phyloP scores from a whole-genome alignment of 2,329 filamentous ascomycete genomes.

The Fusarium praegraminearum region DNA sequence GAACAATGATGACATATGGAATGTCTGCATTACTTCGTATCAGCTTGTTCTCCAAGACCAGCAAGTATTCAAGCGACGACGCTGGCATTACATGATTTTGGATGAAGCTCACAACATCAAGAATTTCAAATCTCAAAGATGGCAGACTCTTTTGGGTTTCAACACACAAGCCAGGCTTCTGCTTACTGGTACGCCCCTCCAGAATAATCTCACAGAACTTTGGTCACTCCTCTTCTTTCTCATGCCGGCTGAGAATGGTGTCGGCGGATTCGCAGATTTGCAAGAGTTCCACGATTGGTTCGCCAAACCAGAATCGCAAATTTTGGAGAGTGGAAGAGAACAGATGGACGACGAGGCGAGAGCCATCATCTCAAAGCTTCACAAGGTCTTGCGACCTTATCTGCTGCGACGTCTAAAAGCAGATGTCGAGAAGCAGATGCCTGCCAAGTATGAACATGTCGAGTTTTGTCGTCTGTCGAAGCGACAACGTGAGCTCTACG shows the following conservation, averaged over 20 bases:
- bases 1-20: conserved; percentile 94
- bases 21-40: conserved; percentile 97
- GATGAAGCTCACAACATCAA: conserved; percentile 99
- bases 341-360: conserved; percentile 95
- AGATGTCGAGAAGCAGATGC: conserved; percentile 99
- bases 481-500: conserved; percentile 93
- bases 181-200: conserved; percentile 92
- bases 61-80: conserved; percentile 89
- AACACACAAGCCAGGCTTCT: conserved; percentile 89
- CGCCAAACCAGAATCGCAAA: conserved; percentile 93
- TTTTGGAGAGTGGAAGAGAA: conserved; percentile 92
- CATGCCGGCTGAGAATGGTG: conserved; percentile 89
- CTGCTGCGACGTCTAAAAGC: conserved; percentile 91
- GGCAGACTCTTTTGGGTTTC: conserved; percentile 95
- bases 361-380: conserved; percentile 90
- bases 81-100: conserved; percentile 98
- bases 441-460: conserved; percentile 96
- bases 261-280: conserved; percentile 92
- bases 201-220: conserved; percentile 96
- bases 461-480: conserved; percentile 96
- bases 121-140: conserved; percentile 97
- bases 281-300: conserved; percentile 97
- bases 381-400: conserved; percentile 93
- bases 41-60: conserved; percentile 95
- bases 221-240: conserved; percentile 98